These are phyloP conservation scores for Laguncularia racemosa DNA, from an alignment of 345 rosid species.

Conservation along the genomic window DNA sequence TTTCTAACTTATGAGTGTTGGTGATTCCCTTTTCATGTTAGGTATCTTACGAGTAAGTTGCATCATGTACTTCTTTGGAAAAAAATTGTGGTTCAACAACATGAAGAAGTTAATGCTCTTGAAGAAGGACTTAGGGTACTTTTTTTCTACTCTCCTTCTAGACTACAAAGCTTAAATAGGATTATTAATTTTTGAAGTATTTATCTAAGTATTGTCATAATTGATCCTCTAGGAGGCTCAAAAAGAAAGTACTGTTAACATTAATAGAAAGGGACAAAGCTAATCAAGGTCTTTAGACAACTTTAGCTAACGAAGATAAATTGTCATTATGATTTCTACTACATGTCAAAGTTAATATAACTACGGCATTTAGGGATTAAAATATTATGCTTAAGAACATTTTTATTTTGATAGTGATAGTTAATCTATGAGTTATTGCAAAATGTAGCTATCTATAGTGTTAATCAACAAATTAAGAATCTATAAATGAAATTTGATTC, in stretches of 20 bases:
- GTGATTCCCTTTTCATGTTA: slow-evolving; percentile 5
- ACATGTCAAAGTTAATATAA: too few relatives aligned
- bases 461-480: slow-evolving; percentile 57
- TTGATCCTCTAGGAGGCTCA: slow-evolving; percentile 63
- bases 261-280: slow-evolving; percentile 71
- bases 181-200: background rate
- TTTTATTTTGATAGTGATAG: background rate
- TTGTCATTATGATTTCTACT: background rate
- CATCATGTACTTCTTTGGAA: slow-evolving; percentile 89
- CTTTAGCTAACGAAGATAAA: slow-evolving; percentile 57
- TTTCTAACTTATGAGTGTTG: slow-evolving; percentile 5
- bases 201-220: slow-evolving; percentile 5
- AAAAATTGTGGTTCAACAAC: slow-evolving; percentile 76
- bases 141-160: slow-evolving; percentile 5
- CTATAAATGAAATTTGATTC: slow-evolving; percentile 61
- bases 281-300: slow-evolving; percentile 62
- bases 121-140: slow-evolving; percentile 84
- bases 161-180: background rate
- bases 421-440: slow-evolving; percentile 17
- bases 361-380: too few relatives aligned
- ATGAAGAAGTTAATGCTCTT: slow-evolving; percentile 71
- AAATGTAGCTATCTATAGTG: slow-evolving; percentile 58
- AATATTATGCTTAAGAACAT: too few relatives aligned
- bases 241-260: slow-evolving; percentile 46
- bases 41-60: slow-evolving; percentile 49